Evolutionary conservation across 1,284 basidiomycete species (phyloP).

Genomic region (Crepidotus sp.): DNA sequence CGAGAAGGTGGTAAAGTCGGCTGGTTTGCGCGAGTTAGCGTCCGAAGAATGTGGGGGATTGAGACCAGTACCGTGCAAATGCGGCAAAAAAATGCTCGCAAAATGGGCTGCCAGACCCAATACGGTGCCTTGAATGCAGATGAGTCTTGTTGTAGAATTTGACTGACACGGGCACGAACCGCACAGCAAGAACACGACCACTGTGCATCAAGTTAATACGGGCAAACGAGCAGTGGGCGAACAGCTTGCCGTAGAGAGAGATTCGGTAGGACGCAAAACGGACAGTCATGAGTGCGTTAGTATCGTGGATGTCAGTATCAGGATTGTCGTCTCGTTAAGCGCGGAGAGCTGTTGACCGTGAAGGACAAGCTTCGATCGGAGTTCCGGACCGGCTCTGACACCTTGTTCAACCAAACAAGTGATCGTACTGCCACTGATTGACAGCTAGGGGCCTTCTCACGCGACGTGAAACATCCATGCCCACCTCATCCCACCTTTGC

Average conservation of each 20-base stretch:
- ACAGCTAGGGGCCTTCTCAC: too few species aligned
- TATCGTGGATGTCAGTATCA: neutral
- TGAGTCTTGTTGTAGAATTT: neutral
- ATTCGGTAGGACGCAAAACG: constrained; percentile 46
- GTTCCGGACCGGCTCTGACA: too few species aligned
- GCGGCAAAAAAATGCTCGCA: constrained; percentile 54
- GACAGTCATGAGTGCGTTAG: constrained; percentile 38
- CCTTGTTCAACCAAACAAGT: too few species aligned
- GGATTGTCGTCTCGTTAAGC: constrained; percentile 6
- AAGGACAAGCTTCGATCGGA: neutral
- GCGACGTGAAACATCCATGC: too few species aligned
- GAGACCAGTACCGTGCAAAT: constrained; percentile 45
- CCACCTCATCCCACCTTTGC: too few species aligned
- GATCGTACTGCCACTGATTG: too few species aligned
- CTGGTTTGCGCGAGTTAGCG: constrained; percentile 27
- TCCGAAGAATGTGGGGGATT: constrained; percentile 1
- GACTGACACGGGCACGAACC: constrained; percentile 25
- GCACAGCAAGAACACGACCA: constrained; percentile 48
- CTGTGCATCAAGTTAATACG: constrained; percentile 26
- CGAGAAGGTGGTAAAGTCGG: constrained; percentile 60
- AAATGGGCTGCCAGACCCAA: constrained; percentile 62
- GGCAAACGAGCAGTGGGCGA: constrained; percentile 11
- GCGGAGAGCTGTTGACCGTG: constrained; percentile 1
- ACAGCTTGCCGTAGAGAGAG: constrained; percentile 35
- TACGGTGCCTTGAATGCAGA: constrained; percentile 35